Evolutionary conservation across 2,329 filamentous ascomycete genomes (phyloP), one percentile per base, ranked within the genome.

Genomic region (Davidsoniella australis): DNA sequence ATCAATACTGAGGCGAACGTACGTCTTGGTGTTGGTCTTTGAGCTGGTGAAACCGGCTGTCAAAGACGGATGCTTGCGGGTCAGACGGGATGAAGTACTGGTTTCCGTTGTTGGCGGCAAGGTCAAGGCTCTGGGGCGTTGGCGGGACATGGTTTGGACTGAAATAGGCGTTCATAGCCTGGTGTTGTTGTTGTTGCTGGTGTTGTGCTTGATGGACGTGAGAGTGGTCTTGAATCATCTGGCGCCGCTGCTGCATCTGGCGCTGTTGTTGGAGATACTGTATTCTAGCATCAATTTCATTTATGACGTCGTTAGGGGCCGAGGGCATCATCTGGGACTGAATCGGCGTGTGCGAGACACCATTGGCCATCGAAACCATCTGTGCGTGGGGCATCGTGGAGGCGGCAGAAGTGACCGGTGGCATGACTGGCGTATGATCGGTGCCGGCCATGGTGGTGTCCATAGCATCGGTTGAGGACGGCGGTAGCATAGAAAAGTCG

Each of bases 111-210:
- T 66, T 75, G 58, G 67, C 74, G 61, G 82, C 78, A 64, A 89
- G 75, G 59, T 89, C 83, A 23, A 86, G 71, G 60, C 85, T 89
- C 60, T 83, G 85, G 0, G 85, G 85, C 12, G 85, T 91, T 2
- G 83, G 83, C 5, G 85, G 85, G 47, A 82, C 77, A 52, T 72
- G 69, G 54, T 70, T 72, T 52, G 74, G 71, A 49, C 64, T 71
- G 7, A 66, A 61, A 57, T 72, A 78, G 58, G 71, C 75, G 49
- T 70, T 71, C 50, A 52, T 52, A 12, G 33, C 17, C 16, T 48
- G 36, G 17, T 40, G 42, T 6, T 50, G 48, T n/a, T 50, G 48
- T n/a, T 41, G 38, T 4, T 54, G 56, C 12, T 49, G 47, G 26
- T 48, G 48, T 50, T 74, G 70, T 55, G 73, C 70, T 48, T 68